These are phyloP conservation scores for Pterocarpus santalinus DNA, from an alignment of 306 rosid species.

Conservation along the genomic window DNA sequence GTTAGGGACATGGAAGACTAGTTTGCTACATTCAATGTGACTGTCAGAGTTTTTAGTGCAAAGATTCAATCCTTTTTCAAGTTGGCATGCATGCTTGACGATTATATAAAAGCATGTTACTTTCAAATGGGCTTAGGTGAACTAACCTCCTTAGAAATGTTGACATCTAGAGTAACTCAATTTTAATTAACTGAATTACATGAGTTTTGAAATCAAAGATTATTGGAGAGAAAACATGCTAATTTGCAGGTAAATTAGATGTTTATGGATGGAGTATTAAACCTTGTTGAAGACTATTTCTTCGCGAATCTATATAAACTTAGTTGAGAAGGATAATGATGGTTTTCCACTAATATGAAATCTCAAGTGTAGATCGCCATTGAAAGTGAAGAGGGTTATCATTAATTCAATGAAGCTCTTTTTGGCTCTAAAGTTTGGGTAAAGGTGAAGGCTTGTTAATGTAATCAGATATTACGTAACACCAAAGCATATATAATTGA, in stretches of 20 bases:
- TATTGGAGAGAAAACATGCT: neutral
- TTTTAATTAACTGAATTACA: neutral
- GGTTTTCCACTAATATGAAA: neutral
- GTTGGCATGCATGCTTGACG: slow-evolving; percentile 10
- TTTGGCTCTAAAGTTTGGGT: slow-evolving; percentile 17
- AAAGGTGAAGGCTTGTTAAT: slow-evolving; percentile 6
- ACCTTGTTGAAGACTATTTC: slow-evolving; percentile 2
- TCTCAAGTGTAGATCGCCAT: neutral
- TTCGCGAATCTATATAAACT: slow-evolving; percentile 1
- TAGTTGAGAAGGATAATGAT: slow-evolving; percentile 46
- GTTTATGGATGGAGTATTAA: neutral
- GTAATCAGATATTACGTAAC: slow-evolving; percentile 33
- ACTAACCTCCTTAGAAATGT: slow-evolving; percentile 30
- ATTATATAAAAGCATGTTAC: slow-evolving; percentile 22
- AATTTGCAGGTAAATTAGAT: neutral
- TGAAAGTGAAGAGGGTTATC: slow-evolving; percentile 10
- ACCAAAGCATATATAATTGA: slow-evolving; percentile 34
- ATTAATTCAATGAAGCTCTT: slow-evolving; percentile 28
- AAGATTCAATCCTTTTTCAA: slow-evolving; percentile 56
- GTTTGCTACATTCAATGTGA: slow-evolving; percentile 16
- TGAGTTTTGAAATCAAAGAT: neutral
- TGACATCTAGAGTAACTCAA: neutral
- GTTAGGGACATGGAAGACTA: slow-evolving; percentile 14
- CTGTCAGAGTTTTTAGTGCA: slow-evolving; percentile 42
- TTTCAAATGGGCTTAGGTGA: slow-evolving; percentile 40